These are phyloP conservation scores for Pelargonium cotyledonis DNA, from an alignment of 441 rosid genomes.

Conservation along the genomic window DNA sequence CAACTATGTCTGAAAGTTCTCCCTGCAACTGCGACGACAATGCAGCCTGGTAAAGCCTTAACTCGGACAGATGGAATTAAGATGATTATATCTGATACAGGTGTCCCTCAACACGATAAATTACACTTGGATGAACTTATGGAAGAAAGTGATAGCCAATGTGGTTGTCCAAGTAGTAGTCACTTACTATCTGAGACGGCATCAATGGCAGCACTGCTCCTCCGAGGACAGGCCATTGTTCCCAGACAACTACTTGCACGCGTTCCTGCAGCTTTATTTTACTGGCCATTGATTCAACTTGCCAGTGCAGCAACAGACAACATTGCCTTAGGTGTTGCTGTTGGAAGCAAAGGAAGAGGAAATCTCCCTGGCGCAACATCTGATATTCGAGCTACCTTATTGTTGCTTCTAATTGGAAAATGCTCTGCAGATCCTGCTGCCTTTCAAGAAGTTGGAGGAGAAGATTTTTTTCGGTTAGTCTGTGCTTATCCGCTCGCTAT, in stretches of 20 bases:
- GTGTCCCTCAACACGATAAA: slow-evolving; percentile 38
- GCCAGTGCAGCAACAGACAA: slow-evolving; percentile 97
- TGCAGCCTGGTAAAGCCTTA: slow-evolving; percentile 26
- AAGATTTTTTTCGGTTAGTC: slow-evolving; percentile 83
- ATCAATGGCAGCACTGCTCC: slow-evolving; percentile 92
- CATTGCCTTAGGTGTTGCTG: slow-evolving; percentile 96
- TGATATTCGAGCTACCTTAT: slow-evolving; percentile 87
- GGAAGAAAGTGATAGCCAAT: slow-evolving; percentile 52
- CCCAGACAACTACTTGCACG: slow-evolving; percentile 97
- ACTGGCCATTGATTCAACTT: slow-evolving; percentile 98
- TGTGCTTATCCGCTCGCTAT: slow-evolving; percentile 13
- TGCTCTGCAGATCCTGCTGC: slow-evolving; percentile 90
- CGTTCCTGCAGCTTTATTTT: slow-evolving; percentile 84
- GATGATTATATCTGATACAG: slow-evolving; percentile 35
- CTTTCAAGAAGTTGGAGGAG: slow-evolving; percentile 87
- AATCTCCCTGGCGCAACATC: slow-evolving; percentile 95
- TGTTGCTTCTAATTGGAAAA: slow-evolving; percentile 88
- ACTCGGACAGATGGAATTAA: slow-evolving; percentile 34
- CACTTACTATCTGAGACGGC: slow-evolving; percentile 52
- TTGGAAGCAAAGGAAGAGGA: slow-evolving; percentile 99
- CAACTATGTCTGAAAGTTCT: slow-evolving; percentile 95
- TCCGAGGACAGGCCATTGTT: slow-evolving; percentile 80
- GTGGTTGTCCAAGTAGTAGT: slow-evolving; percentile 33
- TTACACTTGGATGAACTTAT: slow-evolving; percentile 26
- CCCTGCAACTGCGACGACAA: slow-evolving; percentile 37